Base-by-base conservation (phyloP, 2,329 filamentous ascomycete species). In the Phialemonium atrogriseum region DNA sequence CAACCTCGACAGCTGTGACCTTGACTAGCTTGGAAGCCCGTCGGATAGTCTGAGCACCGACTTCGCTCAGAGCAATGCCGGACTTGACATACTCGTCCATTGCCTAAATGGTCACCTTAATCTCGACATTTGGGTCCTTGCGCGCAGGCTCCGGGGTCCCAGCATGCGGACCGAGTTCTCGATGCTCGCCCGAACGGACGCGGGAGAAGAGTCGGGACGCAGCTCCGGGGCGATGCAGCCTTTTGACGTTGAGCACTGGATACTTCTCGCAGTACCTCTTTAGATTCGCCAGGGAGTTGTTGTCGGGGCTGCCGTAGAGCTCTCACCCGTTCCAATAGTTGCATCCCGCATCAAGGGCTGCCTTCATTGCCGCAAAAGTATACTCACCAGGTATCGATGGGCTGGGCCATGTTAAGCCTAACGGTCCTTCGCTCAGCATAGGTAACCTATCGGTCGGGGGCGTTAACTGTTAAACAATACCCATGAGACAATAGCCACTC, bases 171-270 rank as follows among this genome's bases (percentile, higher is more conserved):
- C 42, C 39, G 58, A 64, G 33, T 67, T 61, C 16, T 73, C 68
- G 25, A 76, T 56, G 24, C 60, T 66, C n/a, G 54, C 54, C 21
- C 63, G 60, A 16, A 74, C 56, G 24, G 59, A 62, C 25, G 57
- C 58, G 17, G 62, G 62, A 4, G 58, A 64, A 13, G 60, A 58
- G 42, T 70, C 62, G 3, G 60, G 52, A 1, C 15, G 23, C 23
- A 59, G 33, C 4, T 49, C 46, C 1, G 46, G 36, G 26, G 56
- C 45, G 18, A 58, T 21, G 3, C 61, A 70, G 12, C 73, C 72
- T 48, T 78, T 78, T n/a, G 47, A 77, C 59, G 40, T 58, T 66
- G 20, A 77, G 55, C 10, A 74, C 65, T 2, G 72, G 73, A 48
- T 75, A 65, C 35, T 61, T 57, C 19, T 58, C 59, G 47, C 73